A percentile compares a stretch with the other conserved stretches of the same genome.
Conservation (phyloP, 2,329 filamentous ascomycete genomes). For the Claviceps pazoutovae region DNA sequence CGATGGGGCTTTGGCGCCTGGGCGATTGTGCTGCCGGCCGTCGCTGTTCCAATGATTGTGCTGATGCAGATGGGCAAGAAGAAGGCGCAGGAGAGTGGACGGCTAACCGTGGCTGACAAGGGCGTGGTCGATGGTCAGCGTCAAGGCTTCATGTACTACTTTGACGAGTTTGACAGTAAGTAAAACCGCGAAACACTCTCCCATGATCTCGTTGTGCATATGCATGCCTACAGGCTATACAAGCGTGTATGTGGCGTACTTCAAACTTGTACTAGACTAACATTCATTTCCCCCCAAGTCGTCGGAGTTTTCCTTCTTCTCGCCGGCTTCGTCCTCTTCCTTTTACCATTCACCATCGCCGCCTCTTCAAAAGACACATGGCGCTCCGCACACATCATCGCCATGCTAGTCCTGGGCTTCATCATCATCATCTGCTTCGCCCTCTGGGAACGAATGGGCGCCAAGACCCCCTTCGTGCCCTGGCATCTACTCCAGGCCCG, state of each 20-base stretch:
- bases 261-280: no score
- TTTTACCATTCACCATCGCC: slow-evolving; percentile 51
- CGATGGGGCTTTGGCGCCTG: slow-evolving; percentile 41
- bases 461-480: slow-evolving; percentile 42
- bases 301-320: slow-evolving; percentile 44
- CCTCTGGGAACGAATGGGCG: slow-evolving; percentile 43
- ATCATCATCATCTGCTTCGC: slow-evolving; percentile 41
- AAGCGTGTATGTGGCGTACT: no score
- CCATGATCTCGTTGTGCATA: no score
- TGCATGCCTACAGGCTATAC: no score
- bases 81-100: slow-evolving; percentile 37
- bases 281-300: slow-evolving; percentile 11
- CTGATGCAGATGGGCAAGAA: slow-evolving; percentile 39
- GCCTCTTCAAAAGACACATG: slow-evolving; percentile 32
- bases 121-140: neutral
- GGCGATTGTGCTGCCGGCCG: slow-evolving; percentile 43
- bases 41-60: slow-evolving; percentile 36
- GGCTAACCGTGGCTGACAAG: neutral
- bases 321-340: slow-evolving; percentile 42
- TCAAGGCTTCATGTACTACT: slow-evolving; percentile 35
- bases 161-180: slow-evolving; percentile 42
- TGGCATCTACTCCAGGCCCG: slow-evolving; percentile 34
- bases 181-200: neutral
- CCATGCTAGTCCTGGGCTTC: slow-evolving; percentile 48
- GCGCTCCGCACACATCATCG: slow-evolving; percentile 39